Evolutionary conservation across 495 filamentous ascomycete species (phyloP), one percentile per base, ranked within the genome.

Genomic region (Annulohypoxylon nitens): DNA sequence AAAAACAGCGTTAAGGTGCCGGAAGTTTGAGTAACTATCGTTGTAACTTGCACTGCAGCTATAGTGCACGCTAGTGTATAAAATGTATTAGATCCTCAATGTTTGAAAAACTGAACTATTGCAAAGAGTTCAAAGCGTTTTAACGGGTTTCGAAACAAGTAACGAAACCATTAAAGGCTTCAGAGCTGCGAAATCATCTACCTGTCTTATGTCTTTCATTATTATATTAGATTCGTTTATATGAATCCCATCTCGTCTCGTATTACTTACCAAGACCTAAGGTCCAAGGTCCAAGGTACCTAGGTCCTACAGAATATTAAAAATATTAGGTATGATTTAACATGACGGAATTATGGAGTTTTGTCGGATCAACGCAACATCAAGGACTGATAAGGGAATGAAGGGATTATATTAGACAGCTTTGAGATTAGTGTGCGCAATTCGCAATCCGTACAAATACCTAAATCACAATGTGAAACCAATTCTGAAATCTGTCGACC

Each of bases 381-480:
- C 43, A 47, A 47, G 14, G 25, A 59, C 36, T 41, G 55, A 43
- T 59, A 63, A 63, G 43, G 30, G n/a, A 37, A 36, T 62, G 48
- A 66, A 39, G 47, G 47, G 20, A 26, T 39, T 54, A 47, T 66
- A 58, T 59, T 41, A 59, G 36, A 41, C 34, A 20, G 54, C 25
- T 45, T 18, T 47, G n/a, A 14, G 48, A 51, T 26, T 54, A 54
- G 25, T 53, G 23, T 53, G n/a, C 50, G 26, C 53, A 41, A 9
- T 12, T 41, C 12, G 37, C 37, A 16, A 7, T 64, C 23, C 34
- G 43, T 54, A 61, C 43, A 60, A 72, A 67, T 59, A 55, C 30
- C 34, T 50, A 61, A 61, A 62, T 64, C 59, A 45, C 62, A 70
- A 69, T 51, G 62, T 70, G 66, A 74, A 74, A 74, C 67, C 61